Evolutionary conservation across 2,329 filamentous ascomycete species (phyloP).

Genomic region (Aspergillus ibericus): DNA sequence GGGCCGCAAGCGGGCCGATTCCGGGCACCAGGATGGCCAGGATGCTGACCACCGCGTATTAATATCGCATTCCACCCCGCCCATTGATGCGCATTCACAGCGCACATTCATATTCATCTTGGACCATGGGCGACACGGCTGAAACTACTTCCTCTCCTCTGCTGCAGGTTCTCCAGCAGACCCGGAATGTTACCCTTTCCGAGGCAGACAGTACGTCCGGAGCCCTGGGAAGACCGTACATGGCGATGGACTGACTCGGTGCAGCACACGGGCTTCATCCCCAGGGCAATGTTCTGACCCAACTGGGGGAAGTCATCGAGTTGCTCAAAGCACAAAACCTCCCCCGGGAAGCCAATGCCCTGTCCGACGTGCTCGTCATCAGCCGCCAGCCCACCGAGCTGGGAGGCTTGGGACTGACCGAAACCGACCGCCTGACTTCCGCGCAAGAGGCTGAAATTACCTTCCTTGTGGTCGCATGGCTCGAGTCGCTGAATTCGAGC

Average conservation of each 20-base stretch:
- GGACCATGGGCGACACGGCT: not conserved
- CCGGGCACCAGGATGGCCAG: not conserved
- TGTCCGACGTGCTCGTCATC: conserved; percentile 22
- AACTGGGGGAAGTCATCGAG: not conserved
- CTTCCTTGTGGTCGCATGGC: conserved; percentile 29
- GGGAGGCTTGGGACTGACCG: conserved; percentile 17
- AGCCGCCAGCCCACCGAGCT: conserved; percentile 19
- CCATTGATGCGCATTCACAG: not conserved
- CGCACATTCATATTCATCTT: not conserved
- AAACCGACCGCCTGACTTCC: not conserved
- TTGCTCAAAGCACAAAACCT: not conserved
- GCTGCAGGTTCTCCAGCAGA: not conserved
- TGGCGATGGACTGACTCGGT: not conserved
- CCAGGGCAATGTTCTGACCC: not conserved
- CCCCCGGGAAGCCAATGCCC: conserved; percentile 10
- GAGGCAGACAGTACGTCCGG: not conserved
- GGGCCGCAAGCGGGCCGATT: not conserved
- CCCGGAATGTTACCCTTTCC: not conserved
- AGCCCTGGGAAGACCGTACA: not conserved
- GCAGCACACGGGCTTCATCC: not conserved
- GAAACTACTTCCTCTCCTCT: not conserved
- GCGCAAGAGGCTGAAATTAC: conserved; percentile 22
- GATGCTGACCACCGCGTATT: not conserved
- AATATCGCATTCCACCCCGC: not conserved
- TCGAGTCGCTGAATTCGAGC: conserved; percentile 30